Conservation (phyloP, 768 basidiomycete genomes). For the Leucocoprinus sp. region DNA sequence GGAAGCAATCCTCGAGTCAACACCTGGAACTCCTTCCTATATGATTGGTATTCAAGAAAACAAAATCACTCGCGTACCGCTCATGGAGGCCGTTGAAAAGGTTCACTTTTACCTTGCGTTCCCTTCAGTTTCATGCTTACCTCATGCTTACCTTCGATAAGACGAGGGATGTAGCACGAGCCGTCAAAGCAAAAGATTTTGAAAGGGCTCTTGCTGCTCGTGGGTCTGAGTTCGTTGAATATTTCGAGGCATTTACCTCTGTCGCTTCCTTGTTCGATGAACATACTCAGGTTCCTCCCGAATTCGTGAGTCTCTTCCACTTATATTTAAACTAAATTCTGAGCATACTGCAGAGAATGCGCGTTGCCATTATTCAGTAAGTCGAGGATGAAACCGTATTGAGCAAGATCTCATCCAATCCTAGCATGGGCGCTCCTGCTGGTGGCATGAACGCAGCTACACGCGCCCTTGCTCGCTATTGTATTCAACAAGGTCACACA, state of each 20-base stretch:
- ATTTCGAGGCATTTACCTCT: slow-evolving; percentile 74
- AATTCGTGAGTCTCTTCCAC: slow-evolving; percentile 28
- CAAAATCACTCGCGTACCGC: slow-evolving; percentile 85
- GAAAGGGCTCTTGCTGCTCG: slow-evolving; percentile 79
- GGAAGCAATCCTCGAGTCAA: slow-evolving; percentile 76
- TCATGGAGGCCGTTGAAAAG: slow-evolving; percentile 90
- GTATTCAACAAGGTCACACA: slow-evolving; percentile 83
- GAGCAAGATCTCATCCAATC: background rate
- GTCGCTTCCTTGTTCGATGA: slow-evolving; percentile 56
- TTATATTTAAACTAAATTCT: background rate
- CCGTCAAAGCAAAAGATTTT: slow-evolving; percentile 80
- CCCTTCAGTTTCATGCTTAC: slow-evolving; percentile 1
- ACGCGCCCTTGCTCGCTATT: slow-evolving; percentile 89
- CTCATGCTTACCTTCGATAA: no score
- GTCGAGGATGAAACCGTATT: slow-evolving; percentile 18
- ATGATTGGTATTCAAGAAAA: slow-evolving; percentile 97
- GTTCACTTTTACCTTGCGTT: slow-evolving; percentile 26
- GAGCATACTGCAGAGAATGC: slow-evolving; percentile 48
- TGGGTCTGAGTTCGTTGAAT: slow-evolving; percentile 88
- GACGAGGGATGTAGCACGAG: slow-evolving; percentile 81
- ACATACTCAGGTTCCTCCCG: slow-evolving; percentile 38
- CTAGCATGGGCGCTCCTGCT: slow-evolving; percentile 90
- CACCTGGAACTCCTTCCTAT: slow-evolving; percentile 86
- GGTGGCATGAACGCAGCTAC: slow-evolving; percentile 99
- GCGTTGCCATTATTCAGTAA: slow-evolving; percentile 80